Percentiles rank a stretch among this genome's conserved stretches.
phyloP scores from a whole-genome alignment of 495 filamentous ascomycete species.

The Annulohypoxylon maeteangense region DNA sequence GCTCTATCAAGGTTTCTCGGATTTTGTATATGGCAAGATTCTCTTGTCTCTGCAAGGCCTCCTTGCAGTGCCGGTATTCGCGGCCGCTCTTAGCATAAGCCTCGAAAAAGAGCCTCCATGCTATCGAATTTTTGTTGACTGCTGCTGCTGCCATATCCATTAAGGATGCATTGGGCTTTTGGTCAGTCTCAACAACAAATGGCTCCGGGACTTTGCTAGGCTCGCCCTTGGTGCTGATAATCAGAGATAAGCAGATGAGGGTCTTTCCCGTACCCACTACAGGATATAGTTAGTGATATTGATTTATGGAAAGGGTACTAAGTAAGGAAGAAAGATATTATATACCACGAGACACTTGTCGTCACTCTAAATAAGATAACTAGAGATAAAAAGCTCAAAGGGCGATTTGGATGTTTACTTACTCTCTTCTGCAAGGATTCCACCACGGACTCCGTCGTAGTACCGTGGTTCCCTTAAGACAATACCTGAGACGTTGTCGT shows the following conservation, averaged over 20 bases:
- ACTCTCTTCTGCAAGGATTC: slow-evolving; percentile 77
- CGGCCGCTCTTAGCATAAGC: slow-evolving; percentile 46
- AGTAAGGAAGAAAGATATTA: no score
- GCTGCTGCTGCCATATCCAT: slow-evolving; percentile 77
- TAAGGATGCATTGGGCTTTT: slow-evolving; percentile 57
- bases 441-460: slow-evolving; percentile 82
- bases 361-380: no score
- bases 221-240: slow-evolving; percentile 81
- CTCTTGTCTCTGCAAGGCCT: slow-evolving; percentile 57
- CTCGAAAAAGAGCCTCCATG: slow-evolving; percentile 74
- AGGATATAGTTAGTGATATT: slow-evolving; percentile 27
- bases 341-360: no score
- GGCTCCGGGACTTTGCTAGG: slow-evolving; percentile 65
- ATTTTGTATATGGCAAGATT: slow-evolving; percentile 52
- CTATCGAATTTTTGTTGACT: slow-evolving; percentile 69
- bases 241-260: slow-evolving; percentile 82
- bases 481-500: slow-evolving; percentile 70
- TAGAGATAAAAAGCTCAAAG: slow-evolving; percentile 56
- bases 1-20: slow-evolving; percentile 47
- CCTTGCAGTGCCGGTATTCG: slow-evolving; percentile 61
- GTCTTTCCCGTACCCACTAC: slow-evolving; percentile 80
- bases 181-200: slow-evolving; percentile 55
- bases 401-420: slow-evolving; percentile 18
- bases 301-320: slow-evolving; percentile 9
- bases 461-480: slow-evolving; percentile 70